Base-by-base conservation (phyloP, 2,329 filamentous ascomycete genomes). In the Elsinoe australis region DNA sequence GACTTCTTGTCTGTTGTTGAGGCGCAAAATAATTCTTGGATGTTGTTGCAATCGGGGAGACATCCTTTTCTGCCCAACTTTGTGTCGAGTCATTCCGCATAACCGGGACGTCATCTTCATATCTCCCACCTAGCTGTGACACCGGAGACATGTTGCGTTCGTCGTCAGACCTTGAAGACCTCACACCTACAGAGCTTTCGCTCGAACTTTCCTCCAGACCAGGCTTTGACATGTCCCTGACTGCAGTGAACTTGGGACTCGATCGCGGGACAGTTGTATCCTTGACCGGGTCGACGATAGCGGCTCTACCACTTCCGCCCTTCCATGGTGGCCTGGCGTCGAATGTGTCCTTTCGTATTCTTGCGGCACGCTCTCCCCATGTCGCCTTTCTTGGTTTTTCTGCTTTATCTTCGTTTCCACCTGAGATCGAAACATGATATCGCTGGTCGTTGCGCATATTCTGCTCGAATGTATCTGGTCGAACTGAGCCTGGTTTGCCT, bases 251-350 rank as follows among this genome's bases (percentile, higher is more conserved):
- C 15, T 36, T 34, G 1, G 45, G 24, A 7, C 26, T 24, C 5
- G 32, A 36, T 31, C 33, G 21, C 14, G 45, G 33, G 5, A 48
- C 45, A 19, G 33, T 14, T 7, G 45, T 48, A n/a, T 48, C 45
- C 31, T 36, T 48, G 32, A 48, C 45, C n/a, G 45, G 45, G 15
- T 48, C 45, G 8, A 48, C 45, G 18, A 48, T 31, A n/a, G 45
- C 45, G n/a, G 8, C 19, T 28, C 45, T 48, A 19, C 45, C 45
- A 29, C 33, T 29, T 21, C 32, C 45, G 17, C 45, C 45, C 26
- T 48, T 48, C 50, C 22, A 42, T 36, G 14, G 52, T 52, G 41
- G 56, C 52, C 18, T 50, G 49, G 12, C 56, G 56, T n/a, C 49
- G 22, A 51, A 49, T 22, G 49, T 47, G 26, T 49, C 49, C 29